Evolutionary conservation across 1,139 yeast species (phyloP), one percentile per base, ranked within the genome.

Genomic region (Pichia sp.): DNA sequence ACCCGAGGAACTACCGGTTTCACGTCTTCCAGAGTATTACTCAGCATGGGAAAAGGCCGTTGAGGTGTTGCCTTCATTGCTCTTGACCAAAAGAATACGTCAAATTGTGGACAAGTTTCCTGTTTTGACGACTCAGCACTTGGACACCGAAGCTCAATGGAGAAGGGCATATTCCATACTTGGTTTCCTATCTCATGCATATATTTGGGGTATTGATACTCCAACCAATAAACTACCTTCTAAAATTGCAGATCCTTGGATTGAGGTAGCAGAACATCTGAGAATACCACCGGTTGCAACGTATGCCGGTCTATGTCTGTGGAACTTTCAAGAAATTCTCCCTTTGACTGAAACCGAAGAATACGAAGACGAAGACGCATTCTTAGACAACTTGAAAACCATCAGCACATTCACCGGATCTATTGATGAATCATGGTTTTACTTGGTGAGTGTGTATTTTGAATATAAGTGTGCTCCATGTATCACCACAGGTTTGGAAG

Each of bases 361-460:
- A 23, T 41, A 41, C 11, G 58, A 51, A 38, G 52, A 68, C 34
- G 55, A 65, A 32, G 67, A 71, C 64, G 75, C 71, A 47, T 71
- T 85, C 33, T 50, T 60, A 44, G 81, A 82, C 49, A 82, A 84
- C 56, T 68, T 90, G 47, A 83, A 92, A 44, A 83, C 95, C 1
- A 75, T 85, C 47, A 78, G 77, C 60, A 88, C 97, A 0, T 90
- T 82, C 60, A 87, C 97, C 0, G 97, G 97, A 1, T 77, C 90
- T 3, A 77, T 82, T 39, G 97, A 90, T 62, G 97, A 90, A 63
- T 77, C 86, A 53, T 90, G 97, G 97, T 90, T 90, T 61, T 90
- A 86, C 60, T 69, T 88, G 50, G 92, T 88, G 16, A 82, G 94
- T 56, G 92, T 88, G 1, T 86, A 79, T 52, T 85, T 90, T 58